Evolutionary conservation across 2,329 filamentous ascomycete species (phyloP), one percentile per base, ranked within the genome.

Genomic region (Chaetomium sp.): DNA sequence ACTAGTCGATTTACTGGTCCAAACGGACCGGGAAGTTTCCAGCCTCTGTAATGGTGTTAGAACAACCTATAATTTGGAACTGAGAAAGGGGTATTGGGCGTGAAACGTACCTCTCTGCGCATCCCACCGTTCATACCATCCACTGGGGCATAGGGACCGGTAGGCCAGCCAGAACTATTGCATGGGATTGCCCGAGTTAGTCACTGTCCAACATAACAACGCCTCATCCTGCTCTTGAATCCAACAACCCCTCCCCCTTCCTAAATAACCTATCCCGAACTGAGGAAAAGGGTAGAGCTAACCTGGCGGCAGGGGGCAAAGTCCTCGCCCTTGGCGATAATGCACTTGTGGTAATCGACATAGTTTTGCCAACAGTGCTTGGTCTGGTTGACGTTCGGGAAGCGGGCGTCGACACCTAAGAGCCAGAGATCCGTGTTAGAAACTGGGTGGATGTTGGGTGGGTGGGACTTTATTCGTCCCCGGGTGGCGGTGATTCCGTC

Each of bases 361-460:
- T 99, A 99, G 85, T 99, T 99, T 77, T 99, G 95, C 94, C 94
- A 99, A 89, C 94, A 99, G 85, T 99, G 91, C 88, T 96, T 96
- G 78, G 91, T 88, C 80, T 94, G 89, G 81, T 99, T 99, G 81
- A 85, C 80, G 82, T 99, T 96, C 71, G 94, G 94, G 81, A 97
- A 99, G 75, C 94, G 92, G 76, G 94, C 94, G 75, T 99, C 94
- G 80, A 95, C 95, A 81, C 94, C 94, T 96, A 69, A n/a, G 54
- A 44, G 32, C 32, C n/a, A 44, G 41, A 48, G n/a, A 49, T 38
- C 19, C 3, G 19, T 27, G 19, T 27, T 27, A 27, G 19, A 27
- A 27, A 27, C 19, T 27, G 19, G 19, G 19, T 27, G 2, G 19
- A 2, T 27, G 2, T 27, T 27, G 19, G 19, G 19, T 27, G 19